Evolutionary conservation across 306 rosid genomes (phyloP).

Genomic region (Malus domestica): ASM211411v1 NC_041790.1:17790501-17791000

Average conservation of each 20-base stretch:
- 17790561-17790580: constrained; percentile 47
- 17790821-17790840: constrained; percentile 36
- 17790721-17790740: no score
- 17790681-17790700: not conserved
- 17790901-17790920: no score
- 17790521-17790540: not conserved
- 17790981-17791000: no score
- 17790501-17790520: not conserved
- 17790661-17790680: not conserved
- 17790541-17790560: not conserved
- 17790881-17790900: constrained; percentile 42
- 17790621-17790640: constrained; percentile 36
- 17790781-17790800: constrained; percentile 14
- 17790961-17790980: no score
- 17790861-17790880: constrained; percentile 44
- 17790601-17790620: constrained; percentile 23
- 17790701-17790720: not conserved
- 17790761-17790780: constrained; percentile 25
- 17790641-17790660: constrained; percentile 38
- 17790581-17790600: constrained; percentile 27
- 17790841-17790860: constrained; percentile 31
- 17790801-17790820: constrained; percentile 6
- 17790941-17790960: no score
- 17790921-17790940: no score
- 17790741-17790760: constrained; percentile 27